Conservation (phyloP, 768 basidiomycete genomes). For the Pholiota microspora region DNA sequence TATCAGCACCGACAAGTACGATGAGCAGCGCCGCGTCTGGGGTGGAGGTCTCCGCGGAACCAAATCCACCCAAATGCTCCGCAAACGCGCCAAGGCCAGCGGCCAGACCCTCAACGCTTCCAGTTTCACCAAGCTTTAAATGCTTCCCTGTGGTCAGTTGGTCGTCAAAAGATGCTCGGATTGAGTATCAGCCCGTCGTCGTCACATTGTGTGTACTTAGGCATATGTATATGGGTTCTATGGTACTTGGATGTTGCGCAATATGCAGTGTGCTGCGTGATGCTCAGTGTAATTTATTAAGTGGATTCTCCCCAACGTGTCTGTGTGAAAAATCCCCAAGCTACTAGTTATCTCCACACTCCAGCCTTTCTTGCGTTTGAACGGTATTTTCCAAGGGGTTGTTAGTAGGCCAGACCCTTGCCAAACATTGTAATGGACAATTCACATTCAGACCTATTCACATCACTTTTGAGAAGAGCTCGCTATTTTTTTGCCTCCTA, state of each 20-base stretch:
- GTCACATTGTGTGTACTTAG: slow-evolving; percentile 14
- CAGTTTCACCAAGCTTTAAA: slow-evolving; percentile 63
- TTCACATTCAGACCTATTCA: too few relatives aligned
- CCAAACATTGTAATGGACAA: too few relatives aligned
- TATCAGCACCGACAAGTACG: slow-evolving; percentile 91
- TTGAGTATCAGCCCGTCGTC: slow-evolving; percentile 10
- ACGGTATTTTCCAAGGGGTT: too few relatives aligned
- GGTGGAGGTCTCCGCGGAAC: slow-evolving; percentile 95
- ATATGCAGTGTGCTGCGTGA: slow-evolving; percentile 19
- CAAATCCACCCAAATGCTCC: slow-evolving; percentile 92
- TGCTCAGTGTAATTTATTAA: slow-evolving; percentile 7
- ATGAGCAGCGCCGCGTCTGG: slow-evolving; percentile 89
- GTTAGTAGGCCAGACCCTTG: too few relatives aligned
- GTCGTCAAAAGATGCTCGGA: slow-evolving; percentile 13
- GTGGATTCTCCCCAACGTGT: not conserved
- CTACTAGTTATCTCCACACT: too few relatives aligned
- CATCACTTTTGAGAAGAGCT: too few relatives aligned
- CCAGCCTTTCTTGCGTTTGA: too few relatives aligned
- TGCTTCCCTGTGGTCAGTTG: slow-evolving; percentile 2
- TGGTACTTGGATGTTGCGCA: slow-evolving; percentile 13
- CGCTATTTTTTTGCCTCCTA: too few relatives aligned
- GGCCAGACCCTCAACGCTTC: slow-evolving; percentile 64
- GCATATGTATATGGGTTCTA: slow-evolving; percentile 8
- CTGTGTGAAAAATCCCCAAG: too few relatives aligned
- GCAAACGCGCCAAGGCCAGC: slow-evolving; percentile 90